Evolutionary conservation across 345 rosid genomes (phyloP).

Genomic region (Psidium friedrichsthalianum): DNA sequence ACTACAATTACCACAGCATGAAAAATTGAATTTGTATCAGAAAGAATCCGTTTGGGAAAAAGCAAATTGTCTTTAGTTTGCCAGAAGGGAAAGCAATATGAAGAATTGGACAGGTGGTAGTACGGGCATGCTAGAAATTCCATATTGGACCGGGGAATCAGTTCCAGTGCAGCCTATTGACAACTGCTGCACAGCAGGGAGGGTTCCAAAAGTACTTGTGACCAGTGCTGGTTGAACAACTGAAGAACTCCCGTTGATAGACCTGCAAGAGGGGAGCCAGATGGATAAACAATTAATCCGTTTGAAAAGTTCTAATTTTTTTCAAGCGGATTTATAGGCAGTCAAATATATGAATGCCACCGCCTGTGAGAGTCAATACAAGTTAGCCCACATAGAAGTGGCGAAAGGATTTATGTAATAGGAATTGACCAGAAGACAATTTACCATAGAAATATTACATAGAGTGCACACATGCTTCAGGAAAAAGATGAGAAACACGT

Average conservation of each 20-base stretch:
- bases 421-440: neutral
- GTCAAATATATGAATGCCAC: neutral
- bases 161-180: slow-evolving; percentile 65
- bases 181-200: slow-evolving; percentile 75
- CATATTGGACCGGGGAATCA: slow-evolving; percentile 64
- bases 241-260: slow-evolving; percentile 23
- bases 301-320: no score
- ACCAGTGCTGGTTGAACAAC: slow-evolving; percentile 36
- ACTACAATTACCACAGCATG: neutral
- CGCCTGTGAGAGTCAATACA: neutral
- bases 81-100: no score
- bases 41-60: neutral
- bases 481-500: slow-evolving; percentile 10
- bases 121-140: slow-evolving; percentile 77
- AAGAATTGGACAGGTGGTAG: neutral
- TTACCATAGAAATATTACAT: neutral
- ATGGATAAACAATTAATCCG: neutral
- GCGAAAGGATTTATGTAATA: neutral
- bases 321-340: neutral
- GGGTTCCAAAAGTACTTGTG: slow-evolving; percentile 72
- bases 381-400: neutral
- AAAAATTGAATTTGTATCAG: neutral
- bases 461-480: neutral
- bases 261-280: slow-evolving; percentile 24
- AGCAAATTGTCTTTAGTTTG: neutral